Base-by-base conservation (phyloP, 495 filamentous ascomycete species). In the Neurospora sp. region DNA sequence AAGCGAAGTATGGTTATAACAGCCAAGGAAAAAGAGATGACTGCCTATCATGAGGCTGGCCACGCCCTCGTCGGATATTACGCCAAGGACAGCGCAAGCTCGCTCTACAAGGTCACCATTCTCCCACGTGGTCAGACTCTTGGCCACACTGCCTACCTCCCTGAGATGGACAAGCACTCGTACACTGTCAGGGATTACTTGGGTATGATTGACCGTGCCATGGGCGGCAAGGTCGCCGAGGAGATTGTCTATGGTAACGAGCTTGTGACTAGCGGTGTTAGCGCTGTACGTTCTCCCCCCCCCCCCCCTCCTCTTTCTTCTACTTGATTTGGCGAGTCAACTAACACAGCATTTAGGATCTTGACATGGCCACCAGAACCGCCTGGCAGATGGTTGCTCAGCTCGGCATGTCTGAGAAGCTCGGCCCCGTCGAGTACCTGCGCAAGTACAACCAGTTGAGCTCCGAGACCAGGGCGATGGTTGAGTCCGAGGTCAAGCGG, bases 21-120 rank as follows among this genome's bases (percentile, higher is more conserved):
- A 66, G 88, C 93, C 71, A 92, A 94, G 83, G 89, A 90, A 78
- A 88, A 89, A 77, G 94, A 98, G 81, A 90, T 94, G 86, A 99
- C 96, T 42, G 96, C 96, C 3, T 99, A 99, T 77, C 96, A 99
- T 82, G 96, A 99, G 82, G 96, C 94, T 73, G 96, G 96, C 3
- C 96, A 99, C 82, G 94, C 96, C 4, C 88, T 99, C 7, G 93
- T 98, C 76, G 90, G 89, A 34, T 89, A 97, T 79, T 93, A 93
- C 74, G 93, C 93, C 13, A 82, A 85, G 71, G 86, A 88, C 42
- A 89, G 87, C 6, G 86, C 90, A 21, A 89, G 86, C 42, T 92
- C 92, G 5, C 84, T 99, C 9, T 97, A 99, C 87, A 99, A 99
- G 83, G 94, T 96, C 72, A 99, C 96, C 6, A 94, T 99, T 74